A percentile compares a stretch with the other conserved stretches of the same genome.
These are phyloP conservation scores for Orobanche coerulescens DNA, from an alignment of 257 asterid species.

Conservation along the genomic window DNA sequence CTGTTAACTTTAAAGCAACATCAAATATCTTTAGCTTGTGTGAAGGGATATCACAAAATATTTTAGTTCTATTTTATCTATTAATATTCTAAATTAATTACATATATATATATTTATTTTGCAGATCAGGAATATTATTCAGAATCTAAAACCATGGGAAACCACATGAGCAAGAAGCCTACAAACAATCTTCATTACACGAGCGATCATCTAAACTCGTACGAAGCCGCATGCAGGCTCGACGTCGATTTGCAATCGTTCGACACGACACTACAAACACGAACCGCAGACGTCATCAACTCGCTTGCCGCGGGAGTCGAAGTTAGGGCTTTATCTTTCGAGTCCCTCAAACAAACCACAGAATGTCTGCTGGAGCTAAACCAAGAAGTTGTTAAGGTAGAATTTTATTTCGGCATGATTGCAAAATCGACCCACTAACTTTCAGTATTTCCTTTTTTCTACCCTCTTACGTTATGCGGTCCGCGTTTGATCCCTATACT, in stretches of 20 bases:
- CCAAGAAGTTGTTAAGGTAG: slow-evolving; percentile 77
- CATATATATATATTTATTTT: no score
- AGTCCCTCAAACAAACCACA: slow-evolving; percentile 65
- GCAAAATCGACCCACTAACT: neutral
- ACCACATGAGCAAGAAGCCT: slow-evolving; percentile 72
- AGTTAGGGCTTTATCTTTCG: slow-evolving; percentile 70
- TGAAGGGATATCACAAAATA: neutral
- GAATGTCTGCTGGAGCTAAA: slow-evolving; percentile 75
- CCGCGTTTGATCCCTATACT: no score
- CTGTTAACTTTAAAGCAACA: slow-evolving; percentile 21
- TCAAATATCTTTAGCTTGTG: neutral
- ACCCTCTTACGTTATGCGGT: no score
- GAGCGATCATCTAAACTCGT: slow-evolving; percentile 44
- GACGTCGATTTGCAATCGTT: slow-evolving; percentile 61
- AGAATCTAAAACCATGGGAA: slow-evolving; percentile 46
- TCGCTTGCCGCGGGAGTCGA: slow-evolving; percentile 72
- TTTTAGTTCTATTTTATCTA: neutral
- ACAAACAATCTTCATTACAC: slow-evolving; percentile 41
- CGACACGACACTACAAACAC: slow-evolving; percentile 51
- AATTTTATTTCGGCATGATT: slow-evolving; percentile 17
- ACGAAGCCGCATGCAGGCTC: slow-evolving; percentile 67
- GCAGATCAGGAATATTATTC: neutral
- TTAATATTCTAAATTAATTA: no score
- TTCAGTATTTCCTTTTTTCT: no score
- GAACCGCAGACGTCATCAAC: slow-evolving; percentile 51